phyloP scores from a whole-genome alignment of 2,329 filamentous ascomycete genomes.

The Alternaria longipes region DNA sequence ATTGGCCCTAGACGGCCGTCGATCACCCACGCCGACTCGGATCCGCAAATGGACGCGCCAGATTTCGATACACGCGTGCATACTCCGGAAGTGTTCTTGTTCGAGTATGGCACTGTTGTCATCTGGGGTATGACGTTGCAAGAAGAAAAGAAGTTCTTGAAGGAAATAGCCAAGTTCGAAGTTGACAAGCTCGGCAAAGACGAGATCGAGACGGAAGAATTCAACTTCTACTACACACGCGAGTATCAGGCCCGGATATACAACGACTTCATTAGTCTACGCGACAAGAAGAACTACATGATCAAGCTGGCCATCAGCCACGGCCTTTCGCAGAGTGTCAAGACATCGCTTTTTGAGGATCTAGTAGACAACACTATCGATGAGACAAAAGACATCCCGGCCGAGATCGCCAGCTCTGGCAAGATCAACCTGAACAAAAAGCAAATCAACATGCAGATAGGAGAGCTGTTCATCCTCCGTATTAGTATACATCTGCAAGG shows the following conservation, averaged over 20 bases:
- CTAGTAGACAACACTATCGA: slow-evolving; percentile 93
- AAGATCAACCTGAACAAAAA: slow-evolving; percentile 87
- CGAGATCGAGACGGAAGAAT: slow-evolving; percentile 93
- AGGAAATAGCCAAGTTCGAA: slow-evolving; percentile 94
- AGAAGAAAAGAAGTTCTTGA: slow-evolving; percentile 89
- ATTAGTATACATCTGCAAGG: slow-evolving; percentile 99
- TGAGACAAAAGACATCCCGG: slow-evolving; percentile 89
- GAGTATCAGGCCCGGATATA: slow-evolving; percentile 99
- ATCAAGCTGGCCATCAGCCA: slow-evolving; percentile 96
- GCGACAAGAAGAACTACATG: slow-evolving; percentile 97
- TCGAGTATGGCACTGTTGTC: slow-evolving; percentile 96
- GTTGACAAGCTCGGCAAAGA: slow-evolving; percentile 86
- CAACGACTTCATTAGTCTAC: slow-evolving; percentile 96
- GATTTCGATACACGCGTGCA: slow-evolving; percentile 90
- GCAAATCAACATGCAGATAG: slow-evolving; percentile 99
- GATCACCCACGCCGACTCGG: slow-evolving; percentile 42
- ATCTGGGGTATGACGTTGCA: slow-evolving; percentile 97
- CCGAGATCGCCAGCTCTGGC: slow-evolving; percentile 90
- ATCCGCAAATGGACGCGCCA: slow-evolving; percentile 56
- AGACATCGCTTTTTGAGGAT: slow-evolving; percentile 97
- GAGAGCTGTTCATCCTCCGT: slow-evolving; percentile 94
- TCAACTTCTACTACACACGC: slow-evolving; percentile 99
- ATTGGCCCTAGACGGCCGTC: slow-evolving; percentile 37
- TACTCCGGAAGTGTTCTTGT: slow-evolving; percentile 93
- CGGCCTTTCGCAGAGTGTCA: slow-evolving; percentile 93